Evolutionary conservation across 164 flowering plant genomes (phyloP), one percentile per base, ranked within the genome.

Genomic region (Liquidambar formosana): DNA sequence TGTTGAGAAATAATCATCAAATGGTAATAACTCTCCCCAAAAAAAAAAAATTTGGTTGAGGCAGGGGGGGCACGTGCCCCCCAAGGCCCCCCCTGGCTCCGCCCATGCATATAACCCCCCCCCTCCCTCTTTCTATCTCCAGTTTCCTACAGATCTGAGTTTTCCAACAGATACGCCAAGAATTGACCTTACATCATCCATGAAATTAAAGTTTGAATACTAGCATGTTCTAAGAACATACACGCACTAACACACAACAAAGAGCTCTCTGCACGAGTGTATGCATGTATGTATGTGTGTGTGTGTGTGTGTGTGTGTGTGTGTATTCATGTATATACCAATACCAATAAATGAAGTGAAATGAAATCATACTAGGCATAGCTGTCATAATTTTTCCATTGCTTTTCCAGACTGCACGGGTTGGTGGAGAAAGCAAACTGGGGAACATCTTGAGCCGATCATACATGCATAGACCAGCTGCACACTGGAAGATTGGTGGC

Each of bases 401-500:
- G 53, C 58, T 83, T 83, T 79, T 87, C 88, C 76, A 81, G 66
- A 78, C 52, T 13, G 81, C 54, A 58, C 73, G 78, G 49, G 82
- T 41, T 53, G 93, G 86, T 12, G 89, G 87, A 33, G 85, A 76
- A 33, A 85, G 77, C 74, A 84, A 71, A 67, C 69, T 58, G 4
- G 85, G 95, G 56, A 82, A 81, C 69, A 71, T 71, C 83, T 92
- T 96, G 27, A 92, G 79, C 58, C 77, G 83, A 59, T 84, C 87
- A 74, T 87, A 79, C 78, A 93, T 74, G 81, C 94, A 90, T 64
- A 74, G 78, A 66, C 98, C 98, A 64, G 92, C 89, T 8, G 98
- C 98, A 74, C 75, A 71, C 99, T 96, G 87, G 10, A 70, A 71
- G 60, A n/a, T 49, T 13, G 19, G 70, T 21, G 28, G 45, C 27